A percentile compares a stretch with the other conserved stretches of the same genome.
Evolutionary conservation across 2,329 filamentous ascomycete genomes (phyloP).

Genomic region (Xylariaceae sp.): DNA sequence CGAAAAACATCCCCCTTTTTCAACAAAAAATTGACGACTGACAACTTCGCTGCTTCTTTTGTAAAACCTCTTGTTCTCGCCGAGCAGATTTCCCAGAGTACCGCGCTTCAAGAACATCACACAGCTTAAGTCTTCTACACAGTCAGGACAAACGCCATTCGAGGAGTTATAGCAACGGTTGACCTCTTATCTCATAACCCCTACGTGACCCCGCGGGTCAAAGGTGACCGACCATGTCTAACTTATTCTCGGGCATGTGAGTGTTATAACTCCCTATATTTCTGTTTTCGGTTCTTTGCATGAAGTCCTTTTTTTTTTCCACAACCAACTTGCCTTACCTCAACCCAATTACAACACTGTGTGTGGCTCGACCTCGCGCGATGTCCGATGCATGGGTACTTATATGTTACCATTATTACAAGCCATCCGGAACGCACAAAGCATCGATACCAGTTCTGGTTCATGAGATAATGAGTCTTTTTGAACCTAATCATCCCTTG

Average conservation of each 20-base stretch:
- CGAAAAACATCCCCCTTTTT: slow-evolving; percentile 20
- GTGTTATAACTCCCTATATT: slow-evolving; percentile 23
- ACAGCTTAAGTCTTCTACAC: neutral
- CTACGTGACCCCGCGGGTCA: slow-evolving; percentile 19
- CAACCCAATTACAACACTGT: slow-evolving; percentile 5
- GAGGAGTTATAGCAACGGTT: too few relatives aligned
- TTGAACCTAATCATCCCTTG: too few relatives aligned
- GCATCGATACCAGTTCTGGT: too few relatives aligned
- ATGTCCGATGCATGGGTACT: too few relatives aligned
- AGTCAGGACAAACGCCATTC: slow-evolving; percentile 10
- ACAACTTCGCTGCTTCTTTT: too few relatives aligned
- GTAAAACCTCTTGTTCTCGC: too few relatives aligned
- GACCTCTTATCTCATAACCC: slow-evolving; percentile 12
- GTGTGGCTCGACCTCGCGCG: too few relatives aligned
- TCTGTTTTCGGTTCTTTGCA: neutral
- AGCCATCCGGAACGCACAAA: too few relatives aligned
- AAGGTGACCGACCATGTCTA: slow-evolving; percentile 46
- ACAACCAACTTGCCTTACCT: neutral
- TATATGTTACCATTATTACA: too few relatives aligned
- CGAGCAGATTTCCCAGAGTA: too few relatives aligned
- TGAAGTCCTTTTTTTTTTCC: neutral
- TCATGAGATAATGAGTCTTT: too few relatives aligned
- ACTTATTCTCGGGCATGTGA: slow-evolving; percentile 61
- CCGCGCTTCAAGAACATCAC: too few relatives aligned
- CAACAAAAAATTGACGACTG: slow-evolving; percentile 5